A percentile compares a stretch with the other conserved stretches of the same genome.
phyloP scores from a whole-genome alignment of 768 basidiomycete species.

The Rhodotorula toruloides region DNA sequence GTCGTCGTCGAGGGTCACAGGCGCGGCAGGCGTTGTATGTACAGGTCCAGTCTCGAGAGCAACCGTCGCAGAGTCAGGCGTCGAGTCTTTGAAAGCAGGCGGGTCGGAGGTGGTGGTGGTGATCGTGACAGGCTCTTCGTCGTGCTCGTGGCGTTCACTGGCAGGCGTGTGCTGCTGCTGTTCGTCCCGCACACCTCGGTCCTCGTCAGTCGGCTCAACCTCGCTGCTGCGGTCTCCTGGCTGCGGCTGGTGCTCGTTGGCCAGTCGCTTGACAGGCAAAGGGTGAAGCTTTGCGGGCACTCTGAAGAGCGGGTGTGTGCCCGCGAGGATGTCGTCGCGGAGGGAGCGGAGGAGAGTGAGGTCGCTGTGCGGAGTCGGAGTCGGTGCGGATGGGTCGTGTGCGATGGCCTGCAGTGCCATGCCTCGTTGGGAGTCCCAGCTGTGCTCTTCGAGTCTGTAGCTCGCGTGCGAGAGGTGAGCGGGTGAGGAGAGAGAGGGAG shows the following conservation, averaged over 20 bases:
- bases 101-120: no score
- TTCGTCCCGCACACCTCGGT: not conserved
- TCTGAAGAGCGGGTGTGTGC: constrained; percentile 23
- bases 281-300: constrained; percentile 11
- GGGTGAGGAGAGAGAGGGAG: not conserved
- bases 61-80: no score
- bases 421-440: not conserved
- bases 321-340: constrained; percentile 14
- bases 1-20: no score
- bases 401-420: not conserved
- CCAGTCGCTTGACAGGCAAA: not conserved
- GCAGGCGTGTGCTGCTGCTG: not conserved
- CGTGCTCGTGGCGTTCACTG: no score
- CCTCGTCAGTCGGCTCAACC: not conserved
- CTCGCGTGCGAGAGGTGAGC: not conserved
- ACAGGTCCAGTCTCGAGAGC: no score
- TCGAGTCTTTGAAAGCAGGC: no score
- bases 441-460: not conserved
- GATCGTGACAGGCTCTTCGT: no score
- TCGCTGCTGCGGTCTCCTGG: not conserved
- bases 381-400: not conserved
- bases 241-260: not conserved
- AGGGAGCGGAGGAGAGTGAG: constrained; percentile 20
- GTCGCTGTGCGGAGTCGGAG: constrained; percentile 4
- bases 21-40: no score